Base-by-base conservation (phyloP, 306 rosid species). In the Quercus cerris region DNA sequence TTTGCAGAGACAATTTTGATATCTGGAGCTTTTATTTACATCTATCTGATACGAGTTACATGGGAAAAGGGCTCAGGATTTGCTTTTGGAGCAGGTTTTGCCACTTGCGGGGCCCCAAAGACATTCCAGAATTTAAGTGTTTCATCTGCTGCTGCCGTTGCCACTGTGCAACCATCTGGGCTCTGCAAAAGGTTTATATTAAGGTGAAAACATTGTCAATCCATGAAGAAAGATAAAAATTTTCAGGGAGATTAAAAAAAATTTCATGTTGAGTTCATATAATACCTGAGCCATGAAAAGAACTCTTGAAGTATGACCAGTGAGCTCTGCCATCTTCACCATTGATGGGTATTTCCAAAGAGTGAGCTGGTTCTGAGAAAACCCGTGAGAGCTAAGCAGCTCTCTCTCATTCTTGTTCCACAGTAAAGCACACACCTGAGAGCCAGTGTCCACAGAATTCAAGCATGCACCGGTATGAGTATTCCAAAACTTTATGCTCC, bases 341-440 rank as follows among this genome's bases (percentile, higher is more conserved):
- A 93, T 93, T 4, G 98, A 93, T 10, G 98, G 98, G 71, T 93
- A 93, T 61, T 93, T 91, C 97, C 97, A 93, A 66, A 93, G 97
- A 61, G 94, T 87, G 18, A 86, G 89, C 70, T 86, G 98, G 75
- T 93, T 91, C 71, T 93, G 86, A 9, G 92, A 79, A 74, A 86
- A 90, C 51, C 98, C 98, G 31, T 93, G 98, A 1, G 98, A 89
- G 83, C 98, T 93, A 58, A 93, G 98, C 75, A 93, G 81, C 87
- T 91, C 98, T 15, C 93, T 89, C 84, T 88, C 91, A 49, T 86
- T 88, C 80, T 88, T 88, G 80, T 86, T 86, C 91, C 98, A 86
- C 19, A 88, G 56, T 57, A 88, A 41, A 63, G 89, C 80, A 70
- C 91, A 88, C 17, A 89, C 91, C 56, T 88, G 91, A 57, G 91